Evolutionary conservation across 1,139 yeast species (phyloP), one percentile per base, ranked within the genome.

Genomic region (Candida glucosophila): DNA sequence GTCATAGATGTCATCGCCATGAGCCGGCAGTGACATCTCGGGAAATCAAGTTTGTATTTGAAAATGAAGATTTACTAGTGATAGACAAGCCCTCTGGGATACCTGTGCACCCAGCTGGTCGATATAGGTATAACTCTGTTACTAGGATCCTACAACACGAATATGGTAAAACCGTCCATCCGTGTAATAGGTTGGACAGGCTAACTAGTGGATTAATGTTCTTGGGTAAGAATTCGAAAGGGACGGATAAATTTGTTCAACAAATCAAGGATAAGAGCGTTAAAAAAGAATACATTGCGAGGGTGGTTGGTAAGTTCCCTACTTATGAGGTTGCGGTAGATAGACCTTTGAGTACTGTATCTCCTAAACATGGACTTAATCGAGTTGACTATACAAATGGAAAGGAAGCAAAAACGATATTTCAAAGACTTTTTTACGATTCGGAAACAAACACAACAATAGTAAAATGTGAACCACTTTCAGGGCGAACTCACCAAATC

Each of bases 21-120:
- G 97, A 88, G 43, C 95, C 95, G 2, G 77, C 95, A 0, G 95
- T 90, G 2, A 66, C 83, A 2, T 72, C 88, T 0, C 60, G 73
- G 27, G 71, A 72, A 0, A 77, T 90, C 23, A 68, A 67, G 29
- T 77, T 85, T 21, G 88, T 90, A 0, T 73, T 67, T 44, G 88
- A 86, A 44, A 79, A 85, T 46, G 90, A 81, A 11, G 73, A 81
- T 27, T 53, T 86, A 18, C 65, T 90, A 5, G 95, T 82, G 2
- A 80, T 92, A 15, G 95, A 90, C 49, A 90, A 90, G 40, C 98
- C 99, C 0, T 72, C 93, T 3, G 96, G 98, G 0, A 72, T 90
- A 4, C 97, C 99, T 0, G 96, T 80, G 1, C 98, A 90, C 49
- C 98, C 99, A 2, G 81, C 97, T 0, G 99, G 98, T 0, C 60